These are phyloP conservation scores for Ananas comosus DNA, from an alignment of 176 grass and related monocot genomes.

Conservation along the genomic window DNA sequence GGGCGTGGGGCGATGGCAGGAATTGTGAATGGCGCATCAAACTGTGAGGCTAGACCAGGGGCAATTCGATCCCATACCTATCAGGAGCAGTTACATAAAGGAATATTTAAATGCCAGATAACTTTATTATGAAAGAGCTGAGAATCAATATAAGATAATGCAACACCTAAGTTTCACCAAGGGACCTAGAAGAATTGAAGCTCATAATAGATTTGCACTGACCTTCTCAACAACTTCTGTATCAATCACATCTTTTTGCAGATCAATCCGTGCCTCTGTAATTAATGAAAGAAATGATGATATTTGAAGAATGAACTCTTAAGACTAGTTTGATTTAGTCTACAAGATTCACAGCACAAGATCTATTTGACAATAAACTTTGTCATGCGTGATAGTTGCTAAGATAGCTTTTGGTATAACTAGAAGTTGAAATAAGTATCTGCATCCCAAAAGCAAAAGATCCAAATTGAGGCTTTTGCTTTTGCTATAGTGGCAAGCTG, in stretches of 20 bases:
- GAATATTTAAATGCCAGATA: slow-evolving; percentile 5
- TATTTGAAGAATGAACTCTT: neutral
- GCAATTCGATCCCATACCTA: slow-evolving; percentile 95
- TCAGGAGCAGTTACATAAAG: neutral
- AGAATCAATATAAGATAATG: neutral
- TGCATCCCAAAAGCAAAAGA: no score
- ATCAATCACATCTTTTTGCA: slow-evolving; percentile 63
- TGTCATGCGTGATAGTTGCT: no score
- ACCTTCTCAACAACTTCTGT: slow-evolving; percentile 72
- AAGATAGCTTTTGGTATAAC: no score
- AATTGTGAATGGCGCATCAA: slow-evolving; percentile 60
- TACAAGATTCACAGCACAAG: no score
- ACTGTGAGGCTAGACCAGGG: slow-evolving; percentile 55
- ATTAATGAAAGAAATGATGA: neutral
- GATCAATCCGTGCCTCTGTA: slow-evolving; percentile 67
- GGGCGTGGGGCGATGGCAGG: slow-evolving; percentile 53
- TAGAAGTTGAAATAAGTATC: no score
- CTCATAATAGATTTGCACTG: neutral
- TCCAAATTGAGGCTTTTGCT: no score
- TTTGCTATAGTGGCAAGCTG: no score
- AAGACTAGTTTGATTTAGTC: no score
- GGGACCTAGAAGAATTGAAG: neutral
- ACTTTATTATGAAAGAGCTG: neutral
- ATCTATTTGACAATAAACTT: no score
- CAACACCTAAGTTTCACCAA: neutral